Evolutionary conservation across 768 basidiomycete genomes (phyloP), one percentile per base, ranked within the genome.

Genomic region (Boletus speciosus): DNA sequence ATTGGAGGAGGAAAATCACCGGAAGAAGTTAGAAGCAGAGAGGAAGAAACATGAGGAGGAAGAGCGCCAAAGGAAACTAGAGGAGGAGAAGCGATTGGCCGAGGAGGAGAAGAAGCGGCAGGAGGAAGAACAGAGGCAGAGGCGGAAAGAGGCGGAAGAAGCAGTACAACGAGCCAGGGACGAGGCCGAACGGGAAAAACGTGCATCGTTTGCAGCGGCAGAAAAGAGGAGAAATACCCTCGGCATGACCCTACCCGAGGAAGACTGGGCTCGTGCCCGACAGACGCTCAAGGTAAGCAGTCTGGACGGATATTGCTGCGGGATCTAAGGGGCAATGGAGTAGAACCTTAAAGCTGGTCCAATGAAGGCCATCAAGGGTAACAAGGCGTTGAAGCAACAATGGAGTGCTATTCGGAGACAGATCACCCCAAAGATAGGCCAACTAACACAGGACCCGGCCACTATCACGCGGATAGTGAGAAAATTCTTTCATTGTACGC

Each of bases 351-450:
- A 94, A 74, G 69, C 72, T 3, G 80, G 83, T 34, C 74, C 81
- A 25, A 81, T 91, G 76, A 79, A 76, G 46, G 63, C 69, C 36
- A 83, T 93, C 55, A 93, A 93, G 67, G 67, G 65, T 4, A 69
- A 85, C 61, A 74, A 78, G 44, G 67, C 68, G 6, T 63, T 77
- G 53, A 88, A 84, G 66, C 71, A 83, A 11, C 71, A 77, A 27
- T 92, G 88, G 84, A 82, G 77, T 48, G 78, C 77, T 47, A 75
- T 79, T 47, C 84, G 93, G 25, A 82, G 93, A 42, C 80, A 85
- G 62, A 90, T 96, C 46, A 91, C 84, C 4, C 89, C 90, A 29
- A 93, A 88, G 69, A 84, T 96, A 44, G 92, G 92, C 8, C 93
- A 94, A 67, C 70, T 96, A 25, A 93, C 90, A 6, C 86, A 88